Percentiles rank a stretch among this genome's conserved stretches.
Evolutionary conservation across 73 alveolate species (phyloP).

Genomic region (Paramecium sexaurelia): DNA sequence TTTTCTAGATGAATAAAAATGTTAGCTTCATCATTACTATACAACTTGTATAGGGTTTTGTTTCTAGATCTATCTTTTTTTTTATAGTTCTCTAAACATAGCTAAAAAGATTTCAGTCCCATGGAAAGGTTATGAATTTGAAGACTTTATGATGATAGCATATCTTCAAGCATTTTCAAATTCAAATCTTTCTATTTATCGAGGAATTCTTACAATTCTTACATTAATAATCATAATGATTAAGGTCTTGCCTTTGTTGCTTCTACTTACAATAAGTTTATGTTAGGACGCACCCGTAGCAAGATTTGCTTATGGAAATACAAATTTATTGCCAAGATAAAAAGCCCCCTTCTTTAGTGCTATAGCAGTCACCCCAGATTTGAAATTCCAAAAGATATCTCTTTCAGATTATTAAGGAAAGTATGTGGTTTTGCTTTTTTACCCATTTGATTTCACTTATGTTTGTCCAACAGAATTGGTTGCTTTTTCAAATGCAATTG

Average conservation of each 20-base stretch:
- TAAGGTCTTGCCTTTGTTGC: conserved; percentile 20
- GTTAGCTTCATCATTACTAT: background rate
- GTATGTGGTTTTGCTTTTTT: conserved; percentile 95
- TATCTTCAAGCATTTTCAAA: background rate
- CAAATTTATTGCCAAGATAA: conserved; percentile 35
- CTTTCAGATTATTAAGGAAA: conserved; percentile 76
- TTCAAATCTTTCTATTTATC: conserved; percentile 6
- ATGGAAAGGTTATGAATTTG: conserved; percentile 21
- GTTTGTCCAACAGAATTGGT: conserved; percentile 99
- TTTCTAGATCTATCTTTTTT: background rate
- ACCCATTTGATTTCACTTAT: conserved; percentile 99
- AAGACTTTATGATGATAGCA: conserved; percentile 3
- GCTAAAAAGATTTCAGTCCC: background rate
- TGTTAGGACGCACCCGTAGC: background rate
- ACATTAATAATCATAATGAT: conserved; percentile 46
- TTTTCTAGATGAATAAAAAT: background rate
- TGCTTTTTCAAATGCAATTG: conserved; percentile 95
- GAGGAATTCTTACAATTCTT: conserved; percentile 35
- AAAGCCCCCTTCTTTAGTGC: conserved; percentile 69
- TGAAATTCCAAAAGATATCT: conserved; percentile 61
- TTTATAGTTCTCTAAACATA: background rate
- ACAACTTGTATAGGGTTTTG: background rate
- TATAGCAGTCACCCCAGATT: conserved; percentile 63
- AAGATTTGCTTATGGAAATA: background rate
- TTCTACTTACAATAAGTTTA: background rate